Evolutionary conservation across 2,329 filamentous ascomycete genomes (phyloP).

Genomic region (Lasiodiplodia gonubiensis): DNA sequence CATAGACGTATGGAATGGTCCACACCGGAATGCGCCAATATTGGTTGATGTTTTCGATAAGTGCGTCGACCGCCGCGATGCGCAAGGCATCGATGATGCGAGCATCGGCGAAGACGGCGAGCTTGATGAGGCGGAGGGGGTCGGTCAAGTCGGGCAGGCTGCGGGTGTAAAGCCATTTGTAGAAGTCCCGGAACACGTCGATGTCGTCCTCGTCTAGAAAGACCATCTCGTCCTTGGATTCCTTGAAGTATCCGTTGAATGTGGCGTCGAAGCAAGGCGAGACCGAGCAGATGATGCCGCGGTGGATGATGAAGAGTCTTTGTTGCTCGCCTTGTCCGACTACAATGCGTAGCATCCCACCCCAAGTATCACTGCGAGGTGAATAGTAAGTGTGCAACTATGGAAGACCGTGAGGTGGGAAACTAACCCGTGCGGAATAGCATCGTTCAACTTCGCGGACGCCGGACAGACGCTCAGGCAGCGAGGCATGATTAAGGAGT

Average conservation of each 20-base stretch:
- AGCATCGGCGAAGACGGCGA: background rate
- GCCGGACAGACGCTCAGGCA: no score
- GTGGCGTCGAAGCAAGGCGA: slow-evolving; percentile 36
- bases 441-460: no score
- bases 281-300: slow-evolving; percentile 33
- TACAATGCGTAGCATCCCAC: slow-evolving; percentile 30
- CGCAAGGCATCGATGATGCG: background rate
- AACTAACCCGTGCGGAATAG: no score
- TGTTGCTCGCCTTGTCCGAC: slow-evolving; percentile 32
- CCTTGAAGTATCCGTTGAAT: slow-evolving; percentile 33
- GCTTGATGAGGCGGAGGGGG: background rate
- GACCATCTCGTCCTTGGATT: slow-evolving; percentile 10
- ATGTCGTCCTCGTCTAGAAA: background rate
- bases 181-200: background rate
- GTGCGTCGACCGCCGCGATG: background rate
- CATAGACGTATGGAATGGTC: background rate
- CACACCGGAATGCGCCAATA: background rate
- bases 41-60: background rate
- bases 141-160: background rate
- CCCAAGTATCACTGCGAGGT: background rate
- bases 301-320: slow-evolving; percentile 34
- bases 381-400: background rate
- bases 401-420: no score
- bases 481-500: no score
- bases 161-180: background rate